phyloP scores from a whole-genome alignment of 208 protist species.

The Jaenimonas drosophilae region DNA sequence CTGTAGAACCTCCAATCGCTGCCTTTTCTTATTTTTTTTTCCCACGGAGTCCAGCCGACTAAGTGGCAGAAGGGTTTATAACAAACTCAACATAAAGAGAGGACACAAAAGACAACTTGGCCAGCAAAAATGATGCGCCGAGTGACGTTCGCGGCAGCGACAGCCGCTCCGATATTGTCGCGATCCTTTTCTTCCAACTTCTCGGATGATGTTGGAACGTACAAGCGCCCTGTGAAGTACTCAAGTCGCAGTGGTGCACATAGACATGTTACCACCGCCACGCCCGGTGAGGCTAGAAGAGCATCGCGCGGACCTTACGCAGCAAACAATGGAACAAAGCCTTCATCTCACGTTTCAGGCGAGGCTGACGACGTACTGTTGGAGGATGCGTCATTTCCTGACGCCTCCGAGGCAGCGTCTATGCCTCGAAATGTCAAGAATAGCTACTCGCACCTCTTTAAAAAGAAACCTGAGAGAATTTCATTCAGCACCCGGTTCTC shows the following conservation, averaged over 20 bases:
- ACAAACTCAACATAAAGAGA: no score
- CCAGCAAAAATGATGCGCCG: no score
- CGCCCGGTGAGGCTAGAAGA: background rate
- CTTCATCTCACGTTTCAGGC: no score
- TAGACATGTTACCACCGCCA: conserved; percentile 22
- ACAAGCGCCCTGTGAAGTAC: conserved; percentile 19
- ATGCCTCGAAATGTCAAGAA: conserved; percentile 41
- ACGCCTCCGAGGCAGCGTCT: conserved; percentile 5
- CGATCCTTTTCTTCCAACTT: conserved; percentile 26
- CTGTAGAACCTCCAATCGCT: no score
- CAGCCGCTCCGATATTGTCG: conserved; percentile 4
- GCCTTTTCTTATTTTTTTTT: no score
- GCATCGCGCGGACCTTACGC: no score
- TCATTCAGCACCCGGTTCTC: conserved; percentile 62
- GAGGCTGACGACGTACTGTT: no score
- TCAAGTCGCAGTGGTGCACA: conserved; percentile 35
- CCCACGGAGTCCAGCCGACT: no score
- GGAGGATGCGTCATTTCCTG: no score
- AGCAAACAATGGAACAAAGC: no score
- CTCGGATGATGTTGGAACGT: conserved; percentile 17
- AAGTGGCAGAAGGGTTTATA: no score
- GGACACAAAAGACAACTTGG: no score
- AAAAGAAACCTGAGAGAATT: conserved; percentile 31
- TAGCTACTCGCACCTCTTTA: conserved; percentile 35
- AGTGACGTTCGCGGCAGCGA: conserved; percentile 1